Evolutionary conservation across 179 eudicot genomes (phyloP).

Genomic region (Silene noctiflora): DNA sequence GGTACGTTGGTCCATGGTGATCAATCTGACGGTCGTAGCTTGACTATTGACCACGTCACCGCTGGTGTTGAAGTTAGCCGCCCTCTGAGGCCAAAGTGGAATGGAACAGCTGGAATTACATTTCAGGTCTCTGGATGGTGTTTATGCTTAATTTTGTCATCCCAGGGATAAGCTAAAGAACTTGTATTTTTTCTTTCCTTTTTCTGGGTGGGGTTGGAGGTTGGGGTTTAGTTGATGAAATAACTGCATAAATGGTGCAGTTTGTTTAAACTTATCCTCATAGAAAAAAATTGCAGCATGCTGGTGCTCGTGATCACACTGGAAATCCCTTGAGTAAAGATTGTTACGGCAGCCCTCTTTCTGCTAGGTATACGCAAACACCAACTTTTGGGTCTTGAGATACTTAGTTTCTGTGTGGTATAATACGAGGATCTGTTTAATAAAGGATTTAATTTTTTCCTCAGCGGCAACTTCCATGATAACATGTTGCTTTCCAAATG

Average conservation of each 20-base stretch:
- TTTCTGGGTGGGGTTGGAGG: neutral
- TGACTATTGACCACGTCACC: slow-evolving; percentile 79
- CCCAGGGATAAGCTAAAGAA: too few species aligned
- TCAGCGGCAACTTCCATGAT: slow-evolving; percentile 89
- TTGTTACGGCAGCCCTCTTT: slow-evolving; percentile 72
- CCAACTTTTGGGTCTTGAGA: neutral
- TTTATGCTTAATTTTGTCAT: too few species aligned
- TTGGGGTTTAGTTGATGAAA: neutral
- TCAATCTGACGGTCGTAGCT: slow-evolving; percentile 59
- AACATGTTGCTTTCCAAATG: slow-evolving; percentile 77
- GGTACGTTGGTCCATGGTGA: slow-evolving; percentile 91
- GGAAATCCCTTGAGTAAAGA: slow-evolving; percentile 77
- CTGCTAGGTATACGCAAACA: slow-evolving; percentile 60
- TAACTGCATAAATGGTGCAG: neutral
- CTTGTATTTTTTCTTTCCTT: neutral
- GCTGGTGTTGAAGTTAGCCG: slow-evolving; percentile 90
- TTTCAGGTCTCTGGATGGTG: slow-evolving; percentile 61
- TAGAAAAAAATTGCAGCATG: slow-evolving; percentile 47
- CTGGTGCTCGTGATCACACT: slow-evolving; percentile 89
- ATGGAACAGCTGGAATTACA: slow-evolving; percentile 86
- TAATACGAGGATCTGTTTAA: neutral
- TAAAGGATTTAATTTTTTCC: slow-evolving; percentile 7
- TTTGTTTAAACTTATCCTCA: neutral
- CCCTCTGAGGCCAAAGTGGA: slow-evolving; percentile 94
- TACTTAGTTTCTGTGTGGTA: neutral